These are phyloP conservation scores for Gossypium gossypioides DNA, from an alignment of 441 rosid genomes.

Conservation along the genomic window DNA sequence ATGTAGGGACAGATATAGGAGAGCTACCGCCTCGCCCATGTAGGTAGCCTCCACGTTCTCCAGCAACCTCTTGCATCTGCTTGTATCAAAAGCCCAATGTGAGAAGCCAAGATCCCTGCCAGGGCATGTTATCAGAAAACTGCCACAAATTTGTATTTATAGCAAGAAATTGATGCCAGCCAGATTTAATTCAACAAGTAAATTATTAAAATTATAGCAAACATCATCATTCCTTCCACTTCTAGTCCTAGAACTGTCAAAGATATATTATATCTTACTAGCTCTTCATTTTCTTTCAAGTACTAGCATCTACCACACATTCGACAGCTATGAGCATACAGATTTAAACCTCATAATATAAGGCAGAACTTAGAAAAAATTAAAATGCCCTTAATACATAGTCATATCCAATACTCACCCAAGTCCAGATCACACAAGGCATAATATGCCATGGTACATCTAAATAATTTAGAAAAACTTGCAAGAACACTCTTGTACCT, in stretches of 20 bases:
- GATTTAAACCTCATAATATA: not conserved
- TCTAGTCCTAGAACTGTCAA: not conserved
- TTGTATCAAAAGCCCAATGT: conserved; percentile 47
- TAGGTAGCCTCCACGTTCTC: conserved; percentile 98
- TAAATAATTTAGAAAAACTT: not conserved
- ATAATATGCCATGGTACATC: not conserved
- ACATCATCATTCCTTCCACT: not conserved
- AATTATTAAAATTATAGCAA: not conserved
- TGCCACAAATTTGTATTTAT: not conserved
- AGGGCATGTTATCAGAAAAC: conserved; percentile 95
- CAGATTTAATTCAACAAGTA: not conserved
- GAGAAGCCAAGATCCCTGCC: conserved; percentile 89
- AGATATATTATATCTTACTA: not conserved
- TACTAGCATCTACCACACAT: not conserved
- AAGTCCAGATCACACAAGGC: not conserved
- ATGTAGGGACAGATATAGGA: not conserved
- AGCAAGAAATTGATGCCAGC: not conserved
- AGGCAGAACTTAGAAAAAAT: not conserved
- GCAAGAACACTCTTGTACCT: not conserved
- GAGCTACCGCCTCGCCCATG: conserved; percentile 93
- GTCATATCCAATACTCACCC: not conserved
- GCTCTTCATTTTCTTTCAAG: not conserved
- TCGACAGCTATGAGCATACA: not conserved
- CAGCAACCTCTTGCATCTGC: conserved; percentile 99
- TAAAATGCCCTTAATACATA: not conserved